Conservation (phyloP, 805 yeast species). For the Ogataea pilisensis region DNA sequence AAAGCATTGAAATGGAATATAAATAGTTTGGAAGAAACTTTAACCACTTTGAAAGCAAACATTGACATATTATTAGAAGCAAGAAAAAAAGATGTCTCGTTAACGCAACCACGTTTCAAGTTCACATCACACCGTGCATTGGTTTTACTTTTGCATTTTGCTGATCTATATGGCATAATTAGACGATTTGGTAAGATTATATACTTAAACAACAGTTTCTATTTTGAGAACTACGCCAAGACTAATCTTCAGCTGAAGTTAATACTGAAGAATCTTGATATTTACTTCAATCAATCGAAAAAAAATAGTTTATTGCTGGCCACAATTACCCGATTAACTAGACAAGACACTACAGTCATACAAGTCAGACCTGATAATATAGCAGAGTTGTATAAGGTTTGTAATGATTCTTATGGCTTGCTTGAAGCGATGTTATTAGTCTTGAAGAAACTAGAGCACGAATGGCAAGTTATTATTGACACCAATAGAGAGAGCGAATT, state of each 20-base stretch:
- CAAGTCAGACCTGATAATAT: constrained; percentile 35
- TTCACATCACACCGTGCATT: constrained; percentile 40
- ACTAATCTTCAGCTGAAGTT: constrained; percentile 23
- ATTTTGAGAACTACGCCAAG: constrained; percentile 36
- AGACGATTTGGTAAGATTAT: constrained; percentile 46
- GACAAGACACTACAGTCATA: constrained; percentile 36
- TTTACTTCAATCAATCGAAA: constrained; percentile 36
- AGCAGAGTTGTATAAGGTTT: constrained; percentile 38
- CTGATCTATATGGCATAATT: constrained; percentile 45
- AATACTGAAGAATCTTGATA: constrained; percentile 20
- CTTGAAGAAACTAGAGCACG: constrained; percentile 35
- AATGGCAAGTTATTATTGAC: constrained; percentile 34
- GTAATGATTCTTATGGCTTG: constrained; percentile 37
- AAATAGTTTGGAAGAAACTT: constrained; percentile 24
- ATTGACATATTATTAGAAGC: constrained; percentile 22
- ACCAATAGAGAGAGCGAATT: constrained; percentile 38
- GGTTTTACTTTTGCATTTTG: constrained; percentile 39
- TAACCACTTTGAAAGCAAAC: constrained; percentile 26
- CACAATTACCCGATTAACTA: constrained; percentile 40
- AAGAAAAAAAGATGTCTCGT: constrained; percentile 17
- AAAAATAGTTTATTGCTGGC: constrained; percentile 49
- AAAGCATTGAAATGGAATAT: constrained; percentile 22
- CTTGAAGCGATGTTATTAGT: constrained; percentile 25
- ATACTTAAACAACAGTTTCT: constrained; percentile 41
- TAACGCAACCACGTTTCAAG: constrained; percentile 22